Conservation (phyloP, 2,329 filamentous ascomycete genomes). For the Cryphonectria nitschkei region DNA sequence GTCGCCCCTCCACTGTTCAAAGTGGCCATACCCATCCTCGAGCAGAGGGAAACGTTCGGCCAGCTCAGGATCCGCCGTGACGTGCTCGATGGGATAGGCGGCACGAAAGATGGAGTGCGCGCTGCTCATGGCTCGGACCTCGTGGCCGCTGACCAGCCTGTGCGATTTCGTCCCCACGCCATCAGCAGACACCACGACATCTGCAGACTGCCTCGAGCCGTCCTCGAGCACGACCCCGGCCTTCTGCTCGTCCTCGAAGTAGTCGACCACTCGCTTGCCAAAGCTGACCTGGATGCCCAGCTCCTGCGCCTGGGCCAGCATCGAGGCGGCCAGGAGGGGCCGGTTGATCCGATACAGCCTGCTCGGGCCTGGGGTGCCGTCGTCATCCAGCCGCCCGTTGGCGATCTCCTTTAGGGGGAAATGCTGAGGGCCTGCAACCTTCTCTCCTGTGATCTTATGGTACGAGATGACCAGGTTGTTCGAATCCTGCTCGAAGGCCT, state of each 20-base stretch:
- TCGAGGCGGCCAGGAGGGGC: constrained; percentile 31
- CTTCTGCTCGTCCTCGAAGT: constrained; percentile 16
- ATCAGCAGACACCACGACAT: constrained; percentile 39
- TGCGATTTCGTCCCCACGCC: constrained; percentile 38
- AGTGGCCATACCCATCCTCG: constrained; percentile 56
- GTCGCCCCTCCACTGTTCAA: constrained; percentile 49
- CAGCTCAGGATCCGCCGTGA: constrained; percentile 44
- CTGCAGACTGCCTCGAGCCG: constrained; percentile 34
- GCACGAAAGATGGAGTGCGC: constrained; percentile 34
- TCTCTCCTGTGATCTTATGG: constrained; percentile 33
- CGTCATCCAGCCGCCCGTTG: not conserved
- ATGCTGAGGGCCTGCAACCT: constrained; percentile 28
- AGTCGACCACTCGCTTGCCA: constrained; percentile 30
- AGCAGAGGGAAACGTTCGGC: constrained; percentile 49
- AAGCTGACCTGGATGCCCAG: constrained; percentile 31
- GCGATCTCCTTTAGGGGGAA: constrained; percentile 26
- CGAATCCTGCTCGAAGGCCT: constrained; percentile 19
- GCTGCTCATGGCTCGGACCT: constrained; percentile 32
- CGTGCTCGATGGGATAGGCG: constrained; percentile 28
- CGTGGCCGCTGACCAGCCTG: constrained; percentile 31
- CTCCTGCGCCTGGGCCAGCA: constrained; percentile 31
- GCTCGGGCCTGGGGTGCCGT: constrained; percentile 4
- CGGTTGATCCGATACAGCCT: constrained; percentile 20
- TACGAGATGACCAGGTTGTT: constrained; percentile 31
- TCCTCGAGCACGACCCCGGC: constrained; percentile 22